Evolutionary conservation across 805 yeast genomes (phyloP).

Genomic region (Ogataea neopini): DNA sequence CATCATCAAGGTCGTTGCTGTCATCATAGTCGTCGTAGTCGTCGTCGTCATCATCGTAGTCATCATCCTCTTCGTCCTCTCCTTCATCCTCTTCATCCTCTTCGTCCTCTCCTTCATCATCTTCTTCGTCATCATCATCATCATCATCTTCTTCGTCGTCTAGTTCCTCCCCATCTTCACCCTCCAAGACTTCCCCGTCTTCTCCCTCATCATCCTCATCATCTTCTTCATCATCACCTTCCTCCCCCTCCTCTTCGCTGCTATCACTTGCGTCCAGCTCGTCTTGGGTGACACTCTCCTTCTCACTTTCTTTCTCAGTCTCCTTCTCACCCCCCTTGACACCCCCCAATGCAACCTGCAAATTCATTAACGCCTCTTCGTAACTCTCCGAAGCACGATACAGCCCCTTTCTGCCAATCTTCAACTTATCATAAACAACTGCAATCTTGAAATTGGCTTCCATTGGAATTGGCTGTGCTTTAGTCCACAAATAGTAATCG

Average conservation of each 20-base stretch:
- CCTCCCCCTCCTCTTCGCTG: constrained; percentile 16
- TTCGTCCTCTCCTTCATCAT: constrained; percentile 24
- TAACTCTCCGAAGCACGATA: constrained; percentile 29
- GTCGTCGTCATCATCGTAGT: constrained; percentile 26
- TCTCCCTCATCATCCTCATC: constrained; percentile 13
- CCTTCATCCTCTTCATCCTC: constrained; percentile 33
- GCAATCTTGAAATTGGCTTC: constrained; percentile 57
- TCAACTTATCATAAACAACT: constrained; percentile 37
- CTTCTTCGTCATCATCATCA: constrained; percentile 17
- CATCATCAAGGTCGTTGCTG: constrained; percentile 17
- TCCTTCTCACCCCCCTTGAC: not conserved
- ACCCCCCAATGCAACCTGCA: constrained; percentile 36
- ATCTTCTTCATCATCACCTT: constrained; percentile 18
- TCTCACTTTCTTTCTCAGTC: constrained; percentile 14
- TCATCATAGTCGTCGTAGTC: constrained; percentile 27
- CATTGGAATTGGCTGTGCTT: constrained; percentile 60
- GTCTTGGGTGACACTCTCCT: no score
- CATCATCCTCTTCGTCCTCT: constrained; percentile 36
- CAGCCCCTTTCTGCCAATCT: constrained; percentile 25
- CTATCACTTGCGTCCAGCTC: no score
- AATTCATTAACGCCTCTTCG: constrained; percentile 43
- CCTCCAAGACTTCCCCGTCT: constrained; percentile 16
- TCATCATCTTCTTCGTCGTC: constrained; percentile 22
- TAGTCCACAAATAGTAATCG: constrained; percentile 70
- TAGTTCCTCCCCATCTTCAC: constrained; percentile 19